Conservation (phyloP, 148 eudicot genomes). For the Vaccinium myrtillus region DNA sequence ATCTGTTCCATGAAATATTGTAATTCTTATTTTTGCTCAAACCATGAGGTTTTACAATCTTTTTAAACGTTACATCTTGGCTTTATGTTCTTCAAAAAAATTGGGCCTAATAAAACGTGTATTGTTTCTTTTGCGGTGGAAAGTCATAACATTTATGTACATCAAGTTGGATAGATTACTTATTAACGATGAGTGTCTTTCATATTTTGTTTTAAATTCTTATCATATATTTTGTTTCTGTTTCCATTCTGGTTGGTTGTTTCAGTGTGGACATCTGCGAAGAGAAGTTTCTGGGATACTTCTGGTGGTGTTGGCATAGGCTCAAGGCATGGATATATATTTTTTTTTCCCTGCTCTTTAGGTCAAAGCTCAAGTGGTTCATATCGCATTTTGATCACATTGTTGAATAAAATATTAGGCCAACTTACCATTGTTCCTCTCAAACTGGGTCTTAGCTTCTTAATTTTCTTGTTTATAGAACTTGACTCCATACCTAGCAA, state of each 20-base stretch:
- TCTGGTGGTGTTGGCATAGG: constrained; percentile 94
- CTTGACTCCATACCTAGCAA: background rate
- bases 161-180: background rate
- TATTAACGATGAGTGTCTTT: background rate
- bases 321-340: constrained; percentile 60
- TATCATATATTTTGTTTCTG: background rate
- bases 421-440: background rate
- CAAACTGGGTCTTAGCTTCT: background rate
- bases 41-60: background rate
- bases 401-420: background rate
- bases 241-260: constrained; percentile 20
- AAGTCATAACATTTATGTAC: background rate
- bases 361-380: background rate
- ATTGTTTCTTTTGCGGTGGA: background rate
- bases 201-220: background rate
- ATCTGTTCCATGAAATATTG: background rate
- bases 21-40: background rate
- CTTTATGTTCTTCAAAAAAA: background rate
- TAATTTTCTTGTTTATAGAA: background rate
- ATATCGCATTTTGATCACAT: background rate
- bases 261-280: constrained; percentile 68
- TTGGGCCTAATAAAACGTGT: background rate
- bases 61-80: background rate
- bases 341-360: background rate
- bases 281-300: constrained; percentile 86